Evolutionary conservation across 305 asterid genomes (phyloP).

Genomic region (Rubia tinctorum): DNA sequence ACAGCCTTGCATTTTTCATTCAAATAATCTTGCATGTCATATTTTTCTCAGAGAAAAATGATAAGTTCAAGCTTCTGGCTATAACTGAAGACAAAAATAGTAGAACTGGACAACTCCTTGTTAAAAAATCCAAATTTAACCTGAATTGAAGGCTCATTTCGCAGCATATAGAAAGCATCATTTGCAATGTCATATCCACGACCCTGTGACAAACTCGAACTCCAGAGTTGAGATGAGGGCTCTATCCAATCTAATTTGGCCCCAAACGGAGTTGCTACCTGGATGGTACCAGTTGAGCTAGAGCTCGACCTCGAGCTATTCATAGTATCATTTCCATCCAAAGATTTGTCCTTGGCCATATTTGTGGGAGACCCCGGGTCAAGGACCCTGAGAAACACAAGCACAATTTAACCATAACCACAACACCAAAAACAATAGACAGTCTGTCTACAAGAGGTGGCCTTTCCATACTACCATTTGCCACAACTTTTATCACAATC

Average conservation of each 20-base stretch:
- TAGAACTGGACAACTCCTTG: too few relatives aligned
- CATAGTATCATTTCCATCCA: conserved; percentile 18
- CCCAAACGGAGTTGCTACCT: conserved; percentile 19
- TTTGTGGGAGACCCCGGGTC: conserved; percentile 22
- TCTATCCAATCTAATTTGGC: conserved; percentile 53
- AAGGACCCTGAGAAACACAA: conserved; percentile 31
- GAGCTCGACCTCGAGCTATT: background rate
- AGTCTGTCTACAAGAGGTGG: background rate
- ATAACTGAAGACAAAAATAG: background rate
- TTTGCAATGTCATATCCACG: conserved; percentile 39
- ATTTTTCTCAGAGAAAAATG: background rate
- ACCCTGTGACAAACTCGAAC: conserved; percentile 27
- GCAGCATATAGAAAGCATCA: conserved; percentile 56
- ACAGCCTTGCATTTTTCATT: background rate
- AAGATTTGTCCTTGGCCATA: conserved; percentile 14
- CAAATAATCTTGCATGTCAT: background rate
- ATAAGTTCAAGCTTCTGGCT: background rate
- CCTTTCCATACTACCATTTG: background rate
- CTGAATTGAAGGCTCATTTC: conserved; percentile 67
- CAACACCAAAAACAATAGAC: background rate
- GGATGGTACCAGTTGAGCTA: conserved; percentile 18
- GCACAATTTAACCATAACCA: background rate
- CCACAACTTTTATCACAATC: background rate
- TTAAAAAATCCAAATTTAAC: conserved; percentile 16
- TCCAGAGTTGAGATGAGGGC: conserved; percentile 37